A percentile compares a stretch with the other conserved stretches of the same genome.
Conservation (phyloP, 345 rosid species). For the Arabis alpina region DNA sequence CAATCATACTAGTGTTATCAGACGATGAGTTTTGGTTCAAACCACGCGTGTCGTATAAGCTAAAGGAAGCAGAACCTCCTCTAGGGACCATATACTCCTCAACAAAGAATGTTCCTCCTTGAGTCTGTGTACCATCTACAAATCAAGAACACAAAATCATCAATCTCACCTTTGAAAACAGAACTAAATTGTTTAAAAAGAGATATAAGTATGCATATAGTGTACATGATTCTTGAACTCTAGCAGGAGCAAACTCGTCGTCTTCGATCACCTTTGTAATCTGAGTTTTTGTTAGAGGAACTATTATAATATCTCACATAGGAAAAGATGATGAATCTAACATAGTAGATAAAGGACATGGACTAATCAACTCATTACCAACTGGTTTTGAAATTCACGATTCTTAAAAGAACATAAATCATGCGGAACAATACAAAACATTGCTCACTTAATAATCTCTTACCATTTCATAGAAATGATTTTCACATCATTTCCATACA, state of each 20-base stretch:
- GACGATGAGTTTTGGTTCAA: constrained; percentile 45
- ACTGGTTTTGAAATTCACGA: too few relatives aligned
- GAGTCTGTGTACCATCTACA: constrained; percentile 51
- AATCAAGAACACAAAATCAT: neutral
- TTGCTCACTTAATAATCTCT: too few relatives aligned
- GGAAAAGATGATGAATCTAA: too few relatives aligned
- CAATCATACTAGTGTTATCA: constrained; percentile 53
- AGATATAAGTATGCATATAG: constrained; percentile 2
- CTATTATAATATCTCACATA: too few relatives aligned
- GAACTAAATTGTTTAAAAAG: too few relatives aligned
- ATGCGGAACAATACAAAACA: too few relatives aligned
- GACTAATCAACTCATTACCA: too few relatives aligned
- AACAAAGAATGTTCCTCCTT: constrained; percentile 75
- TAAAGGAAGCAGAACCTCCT: constrained; percentile 60
- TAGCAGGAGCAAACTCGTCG: constrained; percentile 57
- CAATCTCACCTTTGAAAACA: neutral
- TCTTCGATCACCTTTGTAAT: constrained; percentile 69
- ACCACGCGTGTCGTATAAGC: constrained; percentile 72
- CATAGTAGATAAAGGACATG: too few relatives aligned
- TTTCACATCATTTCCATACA: too few relatives aligned
- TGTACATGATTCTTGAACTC: constrained; percentile 89
- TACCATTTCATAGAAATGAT: too few relatives aligned
- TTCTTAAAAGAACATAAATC: too few relatives aligned
- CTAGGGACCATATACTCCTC: constrained; percentile 76
- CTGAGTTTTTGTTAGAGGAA: too few relatives aligned